These are phyloP conservation scores for Pseudozyma hubeiensis DNA, from an alignment of 1,284 basidiomycete species.

Conservation along the genomic window DNA sequence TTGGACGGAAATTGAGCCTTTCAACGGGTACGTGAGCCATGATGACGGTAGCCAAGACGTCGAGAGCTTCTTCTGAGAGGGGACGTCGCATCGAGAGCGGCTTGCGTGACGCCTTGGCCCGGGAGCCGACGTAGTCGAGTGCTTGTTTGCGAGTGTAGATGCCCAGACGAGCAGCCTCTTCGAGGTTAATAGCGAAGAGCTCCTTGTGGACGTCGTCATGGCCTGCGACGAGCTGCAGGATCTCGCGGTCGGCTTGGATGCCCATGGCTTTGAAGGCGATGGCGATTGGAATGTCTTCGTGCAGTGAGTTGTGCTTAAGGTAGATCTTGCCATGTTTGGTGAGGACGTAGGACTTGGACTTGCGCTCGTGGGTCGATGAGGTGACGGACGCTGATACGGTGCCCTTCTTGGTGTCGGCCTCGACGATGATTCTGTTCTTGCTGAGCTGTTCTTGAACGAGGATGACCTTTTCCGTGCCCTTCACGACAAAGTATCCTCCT, in stretches of 20 bases:
- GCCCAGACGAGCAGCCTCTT: conserved; percentile 78
- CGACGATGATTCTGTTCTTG: conserved; percentile 99
- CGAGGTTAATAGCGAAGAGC: conserved; percentile 89
- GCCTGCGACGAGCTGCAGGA: conserved; percentile 92
- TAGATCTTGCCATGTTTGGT: conserved; percentile 95
- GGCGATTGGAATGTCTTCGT: conserved; percentile 96
- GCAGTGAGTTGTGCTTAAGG: conserved; percentile 92
- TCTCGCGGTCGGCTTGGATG: conserved; percentile 97
- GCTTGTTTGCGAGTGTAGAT: conserved; percentile 94
- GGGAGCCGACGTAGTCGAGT: conserved; percentile 90
- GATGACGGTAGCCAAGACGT: conserved; percentile 95
- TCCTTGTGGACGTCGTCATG: conserved; percentile 89
- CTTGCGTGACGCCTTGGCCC: conserved; percentile 88
- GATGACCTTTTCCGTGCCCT: conserved; percentile 99
- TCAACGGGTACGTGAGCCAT: conserved; percentile 95
- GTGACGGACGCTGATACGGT: conserved; percentile 96
- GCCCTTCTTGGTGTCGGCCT: conserved; percentile 81
- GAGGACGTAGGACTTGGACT: conserved; percentile 98
- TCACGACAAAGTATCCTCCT: conserved; percentile 98
- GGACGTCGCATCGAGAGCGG: conserved; percentile 79
- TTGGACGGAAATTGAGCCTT: conserved; percentile 89
- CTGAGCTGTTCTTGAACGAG: conserved; percentile 98
- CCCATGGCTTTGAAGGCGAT: conserved; percentile 91
- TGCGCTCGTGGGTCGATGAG: conserved; percentile 91
- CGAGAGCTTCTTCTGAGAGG: conserved; percentile 91